Evolutionary conservation across 805 yeast species (phyloP).

Genomic region (Kockiozyma suomiensis): DNA sequence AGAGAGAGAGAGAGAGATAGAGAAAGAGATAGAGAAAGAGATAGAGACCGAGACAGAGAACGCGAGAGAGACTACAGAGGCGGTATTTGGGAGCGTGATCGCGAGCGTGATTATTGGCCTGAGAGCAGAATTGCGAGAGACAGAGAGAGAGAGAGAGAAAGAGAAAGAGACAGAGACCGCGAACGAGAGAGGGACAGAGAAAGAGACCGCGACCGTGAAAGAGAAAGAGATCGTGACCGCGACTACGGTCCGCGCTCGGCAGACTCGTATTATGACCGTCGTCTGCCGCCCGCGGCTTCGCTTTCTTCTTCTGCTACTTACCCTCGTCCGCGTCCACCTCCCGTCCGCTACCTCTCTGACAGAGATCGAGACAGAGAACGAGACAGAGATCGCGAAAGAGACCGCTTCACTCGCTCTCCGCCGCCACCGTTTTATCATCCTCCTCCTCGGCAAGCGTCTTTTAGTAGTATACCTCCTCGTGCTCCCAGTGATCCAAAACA

Average conservation of each 20-base stretch:
- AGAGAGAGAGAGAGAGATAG: neutral
- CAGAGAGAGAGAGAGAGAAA: conserved; percentile 15
- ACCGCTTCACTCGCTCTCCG: neutral
- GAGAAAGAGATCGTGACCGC: conserved; percentile 18
- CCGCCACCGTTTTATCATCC: neutral
- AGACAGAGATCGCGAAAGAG: conserved; percentile 15
- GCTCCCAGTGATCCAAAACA: neutral
- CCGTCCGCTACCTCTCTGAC: neutral
- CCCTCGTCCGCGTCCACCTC: neutral
- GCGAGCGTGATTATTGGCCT: conserved; percentile 19
- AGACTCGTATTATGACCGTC: neutral
- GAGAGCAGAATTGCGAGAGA: conserved; percentile 16
- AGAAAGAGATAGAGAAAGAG: conserved; percentile 1
- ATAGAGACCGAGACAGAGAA: conserved; percentile 4
- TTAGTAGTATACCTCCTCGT: neutral
- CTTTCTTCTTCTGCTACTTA: neutral
- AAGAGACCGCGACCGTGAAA: conserved; percentile 23
- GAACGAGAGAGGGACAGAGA: conserved; percentile 11
- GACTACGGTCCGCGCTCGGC: conserved; percentile 8
- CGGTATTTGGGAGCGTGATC: conserved; percentile 11
- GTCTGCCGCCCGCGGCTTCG: neutral
- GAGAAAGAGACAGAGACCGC: conserved; percentile 14
- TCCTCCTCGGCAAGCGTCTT: neutral
- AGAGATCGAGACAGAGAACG: conserved; percentile 4
- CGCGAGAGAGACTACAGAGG: conserved; percentile 18